Evolutionary conservation across 1,284 basidiomycete genomes (phyloP).

Genomic region (Pseudozyma sp.): DNA sequence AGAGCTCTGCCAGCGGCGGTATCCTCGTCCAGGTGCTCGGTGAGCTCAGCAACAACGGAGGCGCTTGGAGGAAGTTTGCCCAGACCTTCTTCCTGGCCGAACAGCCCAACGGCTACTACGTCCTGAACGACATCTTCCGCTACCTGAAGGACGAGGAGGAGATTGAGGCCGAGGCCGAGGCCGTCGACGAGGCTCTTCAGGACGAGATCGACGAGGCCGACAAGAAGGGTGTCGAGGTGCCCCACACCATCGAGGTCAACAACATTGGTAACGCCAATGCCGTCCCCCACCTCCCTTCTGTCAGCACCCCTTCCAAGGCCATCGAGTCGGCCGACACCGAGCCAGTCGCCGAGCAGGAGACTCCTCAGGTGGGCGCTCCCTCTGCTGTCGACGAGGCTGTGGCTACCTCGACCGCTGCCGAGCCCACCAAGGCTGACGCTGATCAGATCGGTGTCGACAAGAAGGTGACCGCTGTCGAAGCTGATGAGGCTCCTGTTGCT

Average conservation of each 20-base stretch:
- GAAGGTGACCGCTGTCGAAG: conserved; percentile 47
- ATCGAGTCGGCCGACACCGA: conserved; percentile 44
- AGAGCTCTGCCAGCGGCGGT: conserved; percentile 88
- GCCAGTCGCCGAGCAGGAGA: conserved; percentile 3
- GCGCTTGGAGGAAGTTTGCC: conserved; percentile 95
- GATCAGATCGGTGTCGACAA: conserved; percentile 61
- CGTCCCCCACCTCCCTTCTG: conserved; percentile 48
- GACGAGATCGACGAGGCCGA: conserved; percentile 47
- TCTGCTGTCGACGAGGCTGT: conserved; percentile 29
- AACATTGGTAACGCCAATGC: conserved; percentile 55
- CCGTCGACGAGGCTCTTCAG: conserved; percentile 47
- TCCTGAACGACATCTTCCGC: conserved; percentile 99
- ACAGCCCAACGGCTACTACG: conserved; percentile 98
- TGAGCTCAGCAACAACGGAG: conserved; percentile 88
- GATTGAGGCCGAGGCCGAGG: conserved; percentile 70
- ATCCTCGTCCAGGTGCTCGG: conserved; percentile 99
- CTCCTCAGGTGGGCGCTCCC: conserved; percentile 9
- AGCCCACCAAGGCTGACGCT: conserved; percentile 28
- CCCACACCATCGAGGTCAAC: conserved; percentile 50
- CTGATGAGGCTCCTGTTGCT: conserved; percentile 55
- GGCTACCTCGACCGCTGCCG: conserved; percentile 37
- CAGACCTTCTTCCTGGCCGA: conserved; percentile 99
- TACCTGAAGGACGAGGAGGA: conserved; percentile 95
- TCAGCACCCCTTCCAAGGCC: conserved; percentile 30
- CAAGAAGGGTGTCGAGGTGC: conserved; percentile 41